phyloP scores from a whole-genome alignment of 2,329 filamentous ascomycete species.

The Alternaria longipes region DNA sequence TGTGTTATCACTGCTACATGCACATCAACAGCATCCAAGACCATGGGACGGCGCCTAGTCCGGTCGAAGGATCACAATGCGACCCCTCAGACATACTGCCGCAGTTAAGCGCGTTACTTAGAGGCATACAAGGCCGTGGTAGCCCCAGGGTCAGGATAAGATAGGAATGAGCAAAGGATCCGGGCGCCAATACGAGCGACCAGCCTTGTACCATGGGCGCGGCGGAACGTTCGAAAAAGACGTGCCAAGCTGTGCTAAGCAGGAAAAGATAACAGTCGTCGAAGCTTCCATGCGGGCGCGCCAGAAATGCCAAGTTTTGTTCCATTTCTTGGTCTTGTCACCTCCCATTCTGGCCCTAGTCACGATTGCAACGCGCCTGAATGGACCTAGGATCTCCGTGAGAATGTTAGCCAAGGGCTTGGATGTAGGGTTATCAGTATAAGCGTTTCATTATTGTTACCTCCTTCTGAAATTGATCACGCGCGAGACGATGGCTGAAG shows the following conservation, averaged over 20 bases:
- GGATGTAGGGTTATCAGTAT: conserved; percentile 21
- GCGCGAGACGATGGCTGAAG: conserved; percentile 9
- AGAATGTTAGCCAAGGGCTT: conserved; percentile 31
- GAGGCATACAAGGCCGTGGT: conserved; percentile 31
- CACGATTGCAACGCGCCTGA: neutral
- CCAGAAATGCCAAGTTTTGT: conserved; percentile 3
- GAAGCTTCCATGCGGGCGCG: conserved; percentile 23
- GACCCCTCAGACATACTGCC: conserved; percentile 18
- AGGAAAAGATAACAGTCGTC: conserved; percentile 28
- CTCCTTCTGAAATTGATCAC: conserved; percentile 21
- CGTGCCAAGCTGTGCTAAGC: conserved; percentile 32
- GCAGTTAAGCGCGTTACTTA: conserved; percentile 31
- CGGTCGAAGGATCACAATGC: conserved; percentile 22
- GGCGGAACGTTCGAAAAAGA: conserved; percentile 32
- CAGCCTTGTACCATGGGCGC: conserved; percentile 13
- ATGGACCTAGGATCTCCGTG: neutral
- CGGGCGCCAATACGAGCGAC: conserved; percentile 23
- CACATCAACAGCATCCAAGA: conserved; percentile 18
- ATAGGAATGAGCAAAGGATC: conserved; percentile 31
- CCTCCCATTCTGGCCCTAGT: conserved; percentile 17
- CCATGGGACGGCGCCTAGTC: conserved; percentile 21
- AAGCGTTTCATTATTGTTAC: conserved; percentile 24
- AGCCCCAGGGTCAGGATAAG: conserved; percentile 26
- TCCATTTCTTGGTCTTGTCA: conserved; percentile 14
- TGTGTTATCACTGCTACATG: conserved; percentile 25